Evolutionary conservation across 768 basidiomycete species (phyloP).

Genomic region (Tricholoma terreum): DNA sequence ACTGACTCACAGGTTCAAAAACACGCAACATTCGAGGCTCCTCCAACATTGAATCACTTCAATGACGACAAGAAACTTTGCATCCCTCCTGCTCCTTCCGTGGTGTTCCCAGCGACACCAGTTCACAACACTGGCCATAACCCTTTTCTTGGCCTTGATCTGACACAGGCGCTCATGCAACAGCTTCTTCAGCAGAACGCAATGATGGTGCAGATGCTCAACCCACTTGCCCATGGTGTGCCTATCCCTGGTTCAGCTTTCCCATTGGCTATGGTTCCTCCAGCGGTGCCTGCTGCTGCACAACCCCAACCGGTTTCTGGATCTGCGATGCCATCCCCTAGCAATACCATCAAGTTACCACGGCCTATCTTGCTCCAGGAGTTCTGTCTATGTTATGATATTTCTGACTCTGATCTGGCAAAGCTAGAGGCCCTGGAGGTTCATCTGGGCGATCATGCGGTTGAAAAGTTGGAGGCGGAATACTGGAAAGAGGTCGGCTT

Average conservation of each 20-base stretch:
- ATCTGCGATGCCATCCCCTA: no score
- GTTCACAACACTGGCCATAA: neutral
- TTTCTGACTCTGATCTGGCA: neutral
- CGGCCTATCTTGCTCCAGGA: neutral
- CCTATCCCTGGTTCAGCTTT: no score
- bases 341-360: no score
- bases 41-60: neutral
- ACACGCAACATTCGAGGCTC: neutral
- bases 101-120: neutral
- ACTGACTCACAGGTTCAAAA: slow-evolving; percentile 18
- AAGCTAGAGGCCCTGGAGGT: neutral
- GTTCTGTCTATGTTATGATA: neutral
- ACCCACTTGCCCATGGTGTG: neutral
- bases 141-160: neutral
- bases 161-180: neutral
- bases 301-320: no score
- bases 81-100: neutral
- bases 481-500: neutral
- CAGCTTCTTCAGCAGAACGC: neutral
- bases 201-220: neutral
- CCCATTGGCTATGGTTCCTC: no score
- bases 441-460: neutral
- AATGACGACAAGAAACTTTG: neutral
- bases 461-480: neutral
- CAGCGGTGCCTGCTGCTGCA: no score